Base-by-base conservation (phyloP, 805 yeast genomes). In the Hanseniaspora clermontiae region DNA sequence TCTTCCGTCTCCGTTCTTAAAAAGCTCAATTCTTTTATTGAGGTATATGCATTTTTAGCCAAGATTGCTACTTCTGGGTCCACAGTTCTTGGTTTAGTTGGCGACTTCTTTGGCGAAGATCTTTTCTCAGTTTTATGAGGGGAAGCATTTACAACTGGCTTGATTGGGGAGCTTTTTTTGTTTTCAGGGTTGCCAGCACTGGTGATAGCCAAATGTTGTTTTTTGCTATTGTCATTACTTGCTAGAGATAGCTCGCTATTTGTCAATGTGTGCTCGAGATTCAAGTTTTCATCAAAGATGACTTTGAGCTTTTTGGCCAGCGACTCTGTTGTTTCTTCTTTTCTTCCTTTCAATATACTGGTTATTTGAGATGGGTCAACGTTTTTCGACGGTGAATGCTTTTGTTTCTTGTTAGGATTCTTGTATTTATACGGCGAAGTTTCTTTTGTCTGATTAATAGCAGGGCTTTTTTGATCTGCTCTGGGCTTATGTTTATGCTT, bases 201-300 rank as follows among this genome's bases (percentile, higher is more conserved):
- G 15, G 2, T 19, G 5, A 20, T 20, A 6, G 11, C 36, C 9
- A 15, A 12, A 12, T 31, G 29, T 14, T 3, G n/a, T 7, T 50
- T 32, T 20, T 42, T 50, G 14, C 5, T 42, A 14, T 24, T 42
- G 9, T 51, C 55, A 51, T 15, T 43, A 24, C 17, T 31, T 6
- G 43, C n/a, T 17, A 36, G 19, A 12, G 56, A 52, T 20, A 52
- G n/a, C 32, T 52, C 56, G 24, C 50, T 43, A n/a, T 37, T 43
- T 5, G 45, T 45, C 9, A 52, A 37, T 1, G 39, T 32, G 37
- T 52, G 56, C 29, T 52, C 56, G 10, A 36, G 38, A 29, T 52
- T 52, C 15, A 52, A 45, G 24, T 52, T 52, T 27, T 52, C 56
- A 37, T 52, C 56, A 29, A 52, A 37, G 9, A 27, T 27, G 5